Percentiles rank a stretch among this genome's conserved stretches.
Conservation (phyloP, 1,139 yeast species). For the Hanseniaspora sp. region DNA sequence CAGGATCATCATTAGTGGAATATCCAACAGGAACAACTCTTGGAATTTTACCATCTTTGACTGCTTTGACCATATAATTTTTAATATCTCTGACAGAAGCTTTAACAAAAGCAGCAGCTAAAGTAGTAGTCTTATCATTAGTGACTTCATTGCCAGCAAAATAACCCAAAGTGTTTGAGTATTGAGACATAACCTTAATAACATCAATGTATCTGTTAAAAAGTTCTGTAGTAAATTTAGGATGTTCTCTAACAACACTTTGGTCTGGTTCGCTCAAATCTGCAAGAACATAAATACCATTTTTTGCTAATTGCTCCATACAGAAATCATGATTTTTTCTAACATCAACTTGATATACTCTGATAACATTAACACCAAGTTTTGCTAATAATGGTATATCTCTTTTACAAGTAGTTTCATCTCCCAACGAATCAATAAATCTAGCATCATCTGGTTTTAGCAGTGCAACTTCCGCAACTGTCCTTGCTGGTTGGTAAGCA, state of each 20-base stretch:
- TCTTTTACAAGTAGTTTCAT: constrained; percentile 38
- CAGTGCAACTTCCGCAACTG: constrained; percentile 21
- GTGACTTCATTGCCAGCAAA: constrained; percentile 57
- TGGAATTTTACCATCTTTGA: neutral
- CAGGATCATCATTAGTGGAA: constrained; percentile 49
- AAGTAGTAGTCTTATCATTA: constrained; percentile 38
- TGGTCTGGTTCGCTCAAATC: constrained; percentile 46
- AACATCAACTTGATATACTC: constrained; percentile 49
- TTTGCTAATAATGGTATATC: constrained; percentile 41
- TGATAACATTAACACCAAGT: constrained; percentile 42
- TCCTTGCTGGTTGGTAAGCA: constrained; percentile 44
- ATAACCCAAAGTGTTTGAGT: constrained; percentile 44
- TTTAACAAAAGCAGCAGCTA: constrained; percentile 50
- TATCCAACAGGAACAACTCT: constrained; percentile 52
- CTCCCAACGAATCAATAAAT: constrained; percentile 46
- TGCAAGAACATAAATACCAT: constrained; percentile 46
- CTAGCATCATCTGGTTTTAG: constrained; percentile 28
- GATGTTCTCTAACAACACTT: constrained; percentile 41
- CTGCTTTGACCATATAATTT: constrained; percentile 32
- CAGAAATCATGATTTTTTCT: constrained; percentile 42
- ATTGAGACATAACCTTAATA: constrained; percentile 40
- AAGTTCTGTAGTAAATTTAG: constrained; percentile 46
- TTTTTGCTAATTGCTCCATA: constrained; percentile 41
- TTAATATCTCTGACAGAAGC: constrained; percentile 53
- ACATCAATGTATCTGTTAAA: constrained; percentile 55